phyloP scores from a whole-genome alignment of 2,329 filamentous ascomycete genomes.

The Teratosphaeriaceae sp. region DNA sequence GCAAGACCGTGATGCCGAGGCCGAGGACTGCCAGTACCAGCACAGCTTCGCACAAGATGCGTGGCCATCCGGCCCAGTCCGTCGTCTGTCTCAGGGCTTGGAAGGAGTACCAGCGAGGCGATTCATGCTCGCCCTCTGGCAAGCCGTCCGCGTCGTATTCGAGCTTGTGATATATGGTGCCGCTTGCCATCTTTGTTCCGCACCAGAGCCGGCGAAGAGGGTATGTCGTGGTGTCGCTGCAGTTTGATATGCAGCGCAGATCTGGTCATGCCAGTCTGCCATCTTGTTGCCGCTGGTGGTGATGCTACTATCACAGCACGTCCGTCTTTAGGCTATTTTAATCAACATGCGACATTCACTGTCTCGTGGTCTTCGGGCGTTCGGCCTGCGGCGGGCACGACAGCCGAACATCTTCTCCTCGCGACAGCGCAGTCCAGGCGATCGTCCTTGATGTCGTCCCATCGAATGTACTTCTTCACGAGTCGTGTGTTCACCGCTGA shows the following conservation, averaged over 20 bases:
- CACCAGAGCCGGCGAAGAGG: not conserved
- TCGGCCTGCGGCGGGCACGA: too few relatives aligned
- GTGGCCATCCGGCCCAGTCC: not conserved
- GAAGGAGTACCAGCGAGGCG: not conserved
- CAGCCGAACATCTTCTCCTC: too few relatives aligned
- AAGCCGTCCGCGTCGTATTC: not conserved
- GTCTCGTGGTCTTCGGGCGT: too few relatives aligned
- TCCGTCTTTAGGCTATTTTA: not conserved
- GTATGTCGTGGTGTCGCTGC: not conserved
- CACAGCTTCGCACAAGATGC: not conserved
- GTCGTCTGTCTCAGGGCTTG: not conserved
- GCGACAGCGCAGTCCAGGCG: too few relatives aligned
- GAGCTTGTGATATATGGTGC: slow-evolving; percentile 1
- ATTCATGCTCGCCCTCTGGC: not conserved
- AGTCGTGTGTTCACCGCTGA: too few relatives aligned
- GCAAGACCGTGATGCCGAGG: not conserved
- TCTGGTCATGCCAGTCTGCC: too few relatives aligned
- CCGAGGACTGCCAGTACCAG: slow-evolving; percentile 1
- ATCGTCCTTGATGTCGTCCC: too few relatives aligned
- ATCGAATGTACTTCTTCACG: too few relatives aligned
- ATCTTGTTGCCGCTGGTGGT: too few relatives aligned
- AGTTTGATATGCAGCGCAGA: not conserved
- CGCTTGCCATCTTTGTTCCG: not conserved
- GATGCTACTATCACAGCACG: too few relatives aligned
- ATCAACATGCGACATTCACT: too few relatives aligned